Evolutionary conservation across 2,329 filamentous ascomycete species (phyloP).

Genomic region (Colletotrichum sp.): DNA sequence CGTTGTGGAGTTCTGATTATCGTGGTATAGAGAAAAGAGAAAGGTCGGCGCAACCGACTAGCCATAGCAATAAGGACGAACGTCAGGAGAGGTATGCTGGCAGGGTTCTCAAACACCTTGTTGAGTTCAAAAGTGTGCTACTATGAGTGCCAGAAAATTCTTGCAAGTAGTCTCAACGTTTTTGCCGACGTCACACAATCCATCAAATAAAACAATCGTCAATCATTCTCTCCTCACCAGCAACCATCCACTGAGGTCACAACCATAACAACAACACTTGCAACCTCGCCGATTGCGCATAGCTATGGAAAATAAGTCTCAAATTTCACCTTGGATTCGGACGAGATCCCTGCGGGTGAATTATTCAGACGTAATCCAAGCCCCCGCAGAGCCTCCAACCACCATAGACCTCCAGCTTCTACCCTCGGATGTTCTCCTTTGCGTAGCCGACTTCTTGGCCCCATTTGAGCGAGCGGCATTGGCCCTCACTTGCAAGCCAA

Average conservation of each 20-base stretch:
- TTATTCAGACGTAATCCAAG: too few species aligned
- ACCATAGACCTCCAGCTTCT: neutral
- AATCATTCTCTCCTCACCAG: neutral
- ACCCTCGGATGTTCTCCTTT: neutral
- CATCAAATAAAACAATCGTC: neutral
- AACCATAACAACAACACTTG: neutral
- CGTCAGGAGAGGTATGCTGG: neutral
- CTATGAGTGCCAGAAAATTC: neutral
- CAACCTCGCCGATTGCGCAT: neutral
- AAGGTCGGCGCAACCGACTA: neutral
- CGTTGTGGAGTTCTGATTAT: neutral
- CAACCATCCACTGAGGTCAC: neutral
- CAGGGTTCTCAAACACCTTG: neutral
- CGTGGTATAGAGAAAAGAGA: neutral
- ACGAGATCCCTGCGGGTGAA: neutral
- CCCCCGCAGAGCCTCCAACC: neutral
- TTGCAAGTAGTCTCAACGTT: neutral
- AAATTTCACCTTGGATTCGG: neutral
- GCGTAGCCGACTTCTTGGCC: neutral
- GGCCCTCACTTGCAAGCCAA: neutral
- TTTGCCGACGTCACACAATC: neutral
- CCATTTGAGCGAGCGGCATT: neutral
- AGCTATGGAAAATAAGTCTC: neutral
- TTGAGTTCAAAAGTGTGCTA: neutral
- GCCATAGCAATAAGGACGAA: neutral